These are phyloP conservation scores for Misopates orontium DNA, from an alignment of 257 asterid species.

Conservation along the genomic window DNA sequence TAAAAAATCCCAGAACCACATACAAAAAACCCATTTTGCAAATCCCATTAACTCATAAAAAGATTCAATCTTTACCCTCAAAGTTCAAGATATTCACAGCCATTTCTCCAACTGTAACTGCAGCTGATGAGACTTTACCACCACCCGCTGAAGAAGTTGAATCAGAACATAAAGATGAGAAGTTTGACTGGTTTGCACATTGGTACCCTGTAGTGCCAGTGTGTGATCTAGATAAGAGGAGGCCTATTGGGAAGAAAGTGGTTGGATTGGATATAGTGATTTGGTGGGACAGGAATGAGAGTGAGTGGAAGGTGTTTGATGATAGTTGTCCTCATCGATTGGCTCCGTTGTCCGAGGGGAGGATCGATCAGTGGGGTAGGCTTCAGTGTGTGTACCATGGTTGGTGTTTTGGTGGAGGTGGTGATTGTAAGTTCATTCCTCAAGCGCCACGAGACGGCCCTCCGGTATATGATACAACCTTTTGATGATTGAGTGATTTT, in stretches of 20 bases:
- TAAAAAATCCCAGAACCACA: constrained; percentile 15
- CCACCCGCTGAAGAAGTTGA: constrained; percentile 36
- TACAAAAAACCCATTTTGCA: constrained; percentile 26
- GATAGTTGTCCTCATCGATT: constrained; percentile 86
- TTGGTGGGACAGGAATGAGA: constrained; percentile 82
- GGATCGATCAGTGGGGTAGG: constrained; percentile 92
- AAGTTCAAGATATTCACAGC: constrained; percentile 53
- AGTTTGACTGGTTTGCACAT: constrained; percentile 70
- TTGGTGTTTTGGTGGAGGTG: constrained; percentile 82
- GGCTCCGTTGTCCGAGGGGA: constrained; percentile 87
- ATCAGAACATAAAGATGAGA: constrained; percentile 39
- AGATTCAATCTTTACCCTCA: constrained; percentile 21
- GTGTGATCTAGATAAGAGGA: constrained; percentile 3
- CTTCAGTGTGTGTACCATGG: constrained; percentile 95
- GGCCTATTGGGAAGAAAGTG: constrained; percentile 79
- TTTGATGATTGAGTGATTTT: too few species aligned
- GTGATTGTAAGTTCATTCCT: constrained; percentile 84
- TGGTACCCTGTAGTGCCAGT: constrained; percentile 69
- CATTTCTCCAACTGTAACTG: constrained; percentile 38
- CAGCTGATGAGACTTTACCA: constrained; percentile 31
- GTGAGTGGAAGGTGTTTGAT: constrained; percentile 81
- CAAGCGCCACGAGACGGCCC: constrained; percentile 89
- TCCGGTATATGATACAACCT: constrained; percentile 45
- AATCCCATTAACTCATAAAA: constrained; percentile 15
- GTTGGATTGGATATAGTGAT: constrained; percentile 72